Evolutionary conservation across 441 rosid genomes (phyloP).

Genomic region (Erodium trifolium): DNA sequence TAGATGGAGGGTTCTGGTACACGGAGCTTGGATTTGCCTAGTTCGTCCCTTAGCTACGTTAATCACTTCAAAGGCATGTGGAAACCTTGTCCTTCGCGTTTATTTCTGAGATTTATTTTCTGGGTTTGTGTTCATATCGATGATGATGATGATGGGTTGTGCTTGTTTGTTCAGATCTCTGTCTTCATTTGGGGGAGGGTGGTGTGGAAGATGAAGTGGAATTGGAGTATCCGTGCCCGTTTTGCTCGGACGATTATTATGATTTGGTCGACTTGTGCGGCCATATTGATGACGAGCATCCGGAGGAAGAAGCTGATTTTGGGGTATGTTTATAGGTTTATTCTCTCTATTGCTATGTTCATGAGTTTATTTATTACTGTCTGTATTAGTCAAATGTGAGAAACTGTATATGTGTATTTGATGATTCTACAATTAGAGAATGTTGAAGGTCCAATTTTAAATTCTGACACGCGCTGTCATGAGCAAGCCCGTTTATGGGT

Average conservation of each 20-base stretch:
- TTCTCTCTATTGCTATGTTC: not conserved
- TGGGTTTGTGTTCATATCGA: not conserved
- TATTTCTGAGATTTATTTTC: not conserved
- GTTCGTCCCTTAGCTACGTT: conserved; percentile 39
- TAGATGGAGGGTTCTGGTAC: conserved; percentile 43
- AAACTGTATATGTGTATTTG: too few relatives aligned
- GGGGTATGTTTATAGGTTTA: conserved; percentile 30
- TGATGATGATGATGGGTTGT: not conserved
- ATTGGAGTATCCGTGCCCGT: conserved; percentile 45
- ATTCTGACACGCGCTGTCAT: too few relatives aligned
- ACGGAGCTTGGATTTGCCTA: conserved; percentile 36
- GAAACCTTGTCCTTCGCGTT: conserved; percentile 24
- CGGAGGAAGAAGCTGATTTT: conserved; percentile 30
- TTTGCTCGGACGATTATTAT: conserved; percentile 43
- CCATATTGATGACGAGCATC: conserved; percentile 54
- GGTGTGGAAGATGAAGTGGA: conserved; percentile 37
- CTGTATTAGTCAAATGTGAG: too few relatives aligned
- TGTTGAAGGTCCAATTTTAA: too few relatives aligned
- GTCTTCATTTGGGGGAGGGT: conserved; percentile 28
- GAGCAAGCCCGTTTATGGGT: too few relatives aligned
- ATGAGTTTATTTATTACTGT: not conserved
- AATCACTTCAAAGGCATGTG: conserved; percentile 21
- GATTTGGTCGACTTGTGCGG: conserved; percentile 49
- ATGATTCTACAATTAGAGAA: too few relatives aligned
- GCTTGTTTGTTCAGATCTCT: conserved; percentile 28